Percentiles rank a stretch among this genome's conserved stretches.
These are phyloP conservation scores for Cercospora beticola DNA, from an alignment of 2,329 filamentous ascomycete species.

Conservation along the genomic window DNA sequence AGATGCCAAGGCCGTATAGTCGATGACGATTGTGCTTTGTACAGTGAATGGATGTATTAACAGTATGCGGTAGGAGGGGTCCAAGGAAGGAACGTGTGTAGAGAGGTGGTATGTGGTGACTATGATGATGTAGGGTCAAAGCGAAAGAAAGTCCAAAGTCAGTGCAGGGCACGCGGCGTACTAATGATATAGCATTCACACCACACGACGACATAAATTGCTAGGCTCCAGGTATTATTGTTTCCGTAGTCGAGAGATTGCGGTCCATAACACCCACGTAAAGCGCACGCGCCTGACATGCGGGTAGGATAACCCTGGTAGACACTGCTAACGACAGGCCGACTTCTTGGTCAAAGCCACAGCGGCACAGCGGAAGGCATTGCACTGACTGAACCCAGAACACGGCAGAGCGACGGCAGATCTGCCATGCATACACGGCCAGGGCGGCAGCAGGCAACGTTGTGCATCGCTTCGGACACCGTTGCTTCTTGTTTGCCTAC, in stretches of 20 bases:
- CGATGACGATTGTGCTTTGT: slow-evolving; percentile 17
- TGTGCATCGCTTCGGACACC: slow-evolving; percentile 7
- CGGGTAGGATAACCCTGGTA: slow-evolving; percentile 26
- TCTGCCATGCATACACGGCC: slow-evolving; percentile 16
- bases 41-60: slow-evolving; percentile 23
- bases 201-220: slow-evolving; percentile 7
- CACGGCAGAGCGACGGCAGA: slow-evolving; percentile 21
- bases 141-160: slow-evolving; percentile 18
- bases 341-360: slow-evolving; percentile 26
- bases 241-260: slow-evolving; percentile 24
- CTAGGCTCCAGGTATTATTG: slow-evolving; percentile 22
- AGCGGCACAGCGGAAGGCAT: slow-evolving; percentile 10
- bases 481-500: slow-evolving; percentile 4
- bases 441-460: neutral
- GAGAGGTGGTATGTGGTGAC: slow-evolving; percentile 5
- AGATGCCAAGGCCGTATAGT: neutral
- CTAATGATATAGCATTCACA: slow-evolving; percentile 25
- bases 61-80: slow-evolving; percentile 11
- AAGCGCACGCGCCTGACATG: slow-evolving; percentile 22
- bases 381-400: slow-evolving; percentile 20
- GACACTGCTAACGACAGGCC: slow-evolving; percentile 22
- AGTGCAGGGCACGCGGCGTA: slow-evolving; percentile 19
- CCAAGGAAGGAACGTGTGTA: slow-evolving; percentile 24
- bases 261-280: slow-evolving; percentile 27
- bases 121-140: slow-evolving; percentile 20